phyloP scores from a whole-genome alignment of 805 yeast genomes.

The Starmerella etchellsii region DNA sequence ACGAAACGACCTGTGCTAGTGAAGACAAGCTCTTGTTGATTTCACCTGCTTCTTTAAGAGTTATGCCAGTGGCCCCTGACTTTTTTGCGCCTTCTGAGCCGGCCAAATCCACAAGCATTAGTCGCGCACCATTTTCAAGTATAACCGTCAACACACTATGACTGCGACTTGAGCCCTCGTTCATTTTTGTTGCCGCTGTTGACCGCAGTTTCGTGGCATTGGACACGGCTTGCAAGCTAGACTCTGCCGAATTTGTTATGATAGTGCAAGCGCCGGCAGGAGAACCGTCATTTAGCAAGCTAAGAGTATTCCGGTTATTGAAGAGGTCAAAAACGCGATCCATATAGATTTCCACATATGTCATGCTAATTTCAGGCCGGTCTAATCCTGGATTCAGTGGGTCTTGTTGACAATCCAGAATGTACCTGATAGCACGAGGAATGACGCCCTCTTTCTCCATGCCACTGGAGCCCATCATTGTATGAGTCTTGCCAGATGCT shows the following conservation, averaged over 20 bases:
- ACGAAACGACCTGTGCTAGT: conserved; percentile 64
- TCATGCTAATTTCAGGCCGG: conserved; percentile 32
- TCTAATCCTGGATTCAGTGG: background rate
- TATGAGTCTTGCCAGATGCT: conserved; percentile 62
- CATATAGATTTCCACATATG: conserved; percentile 69
- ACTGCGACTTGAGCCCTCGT: conserved; percentile 60
- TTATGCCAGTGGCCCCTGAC: conserved; percentile 62
- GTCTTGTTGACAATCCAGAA: conserved; percentile 32
- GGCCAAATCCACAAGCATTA: conserved; percentile 71
- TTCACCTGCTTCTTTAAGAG: conserved; percentile 67
- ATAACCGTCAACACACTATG: conserved; percentile 63
- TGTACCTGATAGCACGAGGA: conserved; percentile 56
- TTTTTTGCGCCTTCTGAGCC: conserved; percentile 71
- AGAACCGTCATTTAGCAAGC: conserved; percentile 41
- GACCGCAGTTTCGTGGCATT: conserved; percentile 31
- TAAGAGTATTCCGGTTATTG: conserved; percentile 23
- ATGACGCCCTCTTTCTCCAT: conserved; percentile 42
- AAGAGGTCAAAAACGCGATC: conserved; percentile 64
- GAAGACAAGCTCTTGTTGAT: conserved; percentile 67
- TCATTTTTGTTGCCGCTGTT: conserved; percentile 53
- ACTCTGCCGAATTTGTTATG: too few relatives aligned
- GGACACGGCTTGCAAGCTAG: background rate
- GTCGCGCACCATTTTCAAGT: conserved; percentile 36
- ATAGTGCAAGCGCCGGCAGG: too few relatives aligned
- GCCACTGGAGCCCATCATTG: conserved; percentile 52